These are phyloP conservation scores for Withania somnifera DNA, from an alignment of 305 asterid species.

Conservation along the genomic window DNA sequence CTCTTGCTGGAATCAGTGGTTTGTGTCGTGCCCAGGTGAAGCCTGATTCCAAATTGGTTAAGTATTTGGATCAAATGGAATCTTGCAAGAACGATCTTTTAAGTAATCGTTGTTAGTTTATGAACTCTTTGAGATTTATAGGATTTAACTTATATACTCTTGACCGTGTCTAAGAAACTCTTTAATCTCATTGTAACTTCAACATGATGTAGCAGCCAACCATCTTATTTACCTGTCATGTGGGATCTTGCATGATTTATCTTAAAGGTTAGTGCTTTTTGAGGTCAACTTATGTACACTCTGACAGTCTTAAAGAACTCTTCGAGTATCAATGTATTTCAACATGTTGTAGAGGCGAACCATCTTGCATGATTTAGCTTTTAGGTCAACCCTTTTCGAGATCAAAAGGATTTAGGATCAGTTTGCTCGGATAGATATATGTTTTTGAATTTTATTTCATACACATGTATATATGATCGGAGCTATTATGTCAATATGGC, in stretches of 20 bases:
- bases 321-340: neutral
- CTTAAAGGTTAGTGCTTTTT: neutral
- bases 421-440: too few species aligned
- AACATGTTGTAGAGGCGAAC: too few species aligned
- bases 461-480: too few species aligned
- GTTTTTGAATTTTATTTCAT: too few species aligned
- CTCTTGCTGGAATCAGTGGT: conserved; percentile 48
- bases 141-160: neutral
- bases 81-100: conserved; percentile 3
- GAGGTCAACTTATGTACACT: neutral
- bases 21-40: conserved; percentile 27
- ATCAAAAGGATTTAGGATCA: too few species aligned
- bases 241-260: neutral
- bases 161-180: too few species aligned
- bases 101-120: neutral
- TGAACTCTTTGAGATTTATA: too few species aligned
- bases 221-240: neutral
- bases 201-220: too few species aligned
- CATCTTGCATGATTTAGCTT: neutral
- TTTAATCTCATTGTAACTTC: too few species aligned
- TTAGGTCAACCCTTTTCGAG: neutral
- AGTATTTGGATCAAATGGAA: conserved; percentile 29
- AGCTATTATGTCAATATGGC: too few species aligned
- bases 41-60: conserved; percentile 18
- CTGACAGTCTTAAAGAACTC: neutral